Conservation (phyloP, 345 rosid genomes). For the Durio zibethinus region DNA sequence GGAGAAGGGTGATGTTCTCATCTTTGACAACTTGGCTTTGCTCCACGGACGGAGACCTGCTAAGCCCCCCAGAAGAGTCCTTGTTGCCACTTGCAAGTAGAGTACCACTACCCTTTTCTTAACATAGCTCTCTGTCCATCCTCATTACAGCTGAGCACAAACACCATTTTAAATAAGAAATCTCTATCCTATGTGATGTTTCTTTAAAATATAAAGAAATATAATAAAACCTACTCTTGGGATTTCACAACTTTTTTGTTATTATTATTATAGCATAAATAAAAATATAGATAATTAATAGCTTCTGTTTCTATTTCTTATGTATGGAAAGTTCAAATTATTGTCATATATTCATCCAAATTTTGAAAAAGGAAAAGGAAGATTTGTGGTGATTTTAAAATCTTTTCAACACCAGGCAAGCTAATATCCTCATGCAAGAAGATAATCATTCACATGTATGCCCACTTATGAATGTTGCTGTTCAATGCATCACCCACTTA, state of each 20-base stretch:
- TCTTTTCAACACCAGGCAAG: no score
- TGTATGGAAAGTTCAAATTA: neutral
- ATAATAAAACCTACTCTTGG: neutral
- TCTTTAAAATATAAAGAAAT: neutral
- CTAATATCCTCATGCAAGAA: no score
- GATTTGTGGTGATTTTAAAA: no score
- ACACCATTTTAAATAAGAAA: neutral
- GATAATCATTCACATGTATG: no score
- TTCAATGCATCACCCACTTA: no score
- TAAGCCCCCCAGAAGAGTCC: slow-evolving; percentile 51
- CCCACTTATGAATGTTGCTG: no score
- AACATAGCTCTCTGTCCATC: neutral
- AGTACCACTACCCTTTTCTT: neutral
- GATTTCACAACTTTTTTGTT: no score
- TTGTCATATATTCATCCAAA: neutral
- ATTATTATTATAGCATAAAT: no score
- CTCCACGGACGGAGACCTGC: slow-evolving; percentile 72
- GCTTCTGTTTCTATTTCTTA: neutral
- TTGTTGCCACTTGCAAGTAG: slow-evolving; percentile 62
- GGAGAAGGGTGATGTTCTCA: slow-evolving; percentile 64
- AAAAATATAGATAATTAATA: no score
- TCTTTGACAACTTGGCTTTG: slow-evolving; percentile 58
- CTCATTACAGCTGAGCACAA: no score
- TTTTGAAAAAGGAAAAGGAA: neutral
- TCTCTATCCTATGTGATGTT: neutral